Evolutionary conservation across 805 yeast species (phyloP).

Genomic region (Saccharomycopsis oosterbeekiorum): DNA sequence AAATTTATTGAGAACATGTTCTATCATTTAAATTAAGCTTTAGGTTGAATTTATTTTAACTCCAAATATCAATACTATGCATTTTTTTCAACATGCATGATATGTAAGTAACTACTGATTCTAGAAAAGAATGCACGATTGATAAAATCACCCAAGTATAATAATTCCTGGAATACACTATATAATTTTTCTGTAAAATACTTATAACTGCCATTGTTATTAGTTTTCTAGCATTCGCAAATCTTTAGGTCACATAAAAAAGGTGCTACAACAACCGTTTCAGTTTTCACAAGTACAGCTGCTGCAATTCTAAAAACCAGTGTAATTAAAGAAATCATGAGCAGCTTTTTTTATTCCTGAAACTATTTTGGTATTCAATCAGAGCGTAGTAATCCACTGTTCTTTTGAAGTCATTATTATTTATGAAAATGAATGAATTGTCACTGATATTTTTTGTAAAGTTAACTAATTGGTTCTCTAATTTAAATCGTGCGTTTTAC

Average conservation of each 20-base stretch:
- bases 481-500: no score
- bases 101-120: background rate
- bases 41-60: no score
- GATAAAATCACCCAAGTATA: background rate
- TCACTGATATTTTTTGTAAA: no score
- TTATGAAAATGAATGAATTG: no score
- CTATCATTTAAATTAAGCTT: no score
- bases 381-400: background rate
- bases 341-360: background rate
- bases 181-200: no score
- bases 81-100: constrained; percentile 1
- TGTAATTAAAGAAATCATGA: background rate
- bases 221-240: no score
- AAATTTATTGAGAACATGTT: no score
- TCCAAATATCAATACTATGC: background rate
- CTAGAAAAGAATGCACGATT: background rate
- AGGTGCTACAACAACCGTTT: background rate
- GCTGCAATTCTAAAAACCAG: background rate
- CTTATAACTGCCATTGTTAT: no score
- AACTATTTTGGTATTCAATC: background rate
- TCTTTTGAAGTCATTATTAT: no score
- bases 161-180: no score
- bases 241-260: background rate
- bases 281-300: constrained; percentile 2
- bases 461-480: no score